Base-by-base conservation (phyloP, 2,329 filamentous ascomycete species). In the Apiospora marii region DNA sequence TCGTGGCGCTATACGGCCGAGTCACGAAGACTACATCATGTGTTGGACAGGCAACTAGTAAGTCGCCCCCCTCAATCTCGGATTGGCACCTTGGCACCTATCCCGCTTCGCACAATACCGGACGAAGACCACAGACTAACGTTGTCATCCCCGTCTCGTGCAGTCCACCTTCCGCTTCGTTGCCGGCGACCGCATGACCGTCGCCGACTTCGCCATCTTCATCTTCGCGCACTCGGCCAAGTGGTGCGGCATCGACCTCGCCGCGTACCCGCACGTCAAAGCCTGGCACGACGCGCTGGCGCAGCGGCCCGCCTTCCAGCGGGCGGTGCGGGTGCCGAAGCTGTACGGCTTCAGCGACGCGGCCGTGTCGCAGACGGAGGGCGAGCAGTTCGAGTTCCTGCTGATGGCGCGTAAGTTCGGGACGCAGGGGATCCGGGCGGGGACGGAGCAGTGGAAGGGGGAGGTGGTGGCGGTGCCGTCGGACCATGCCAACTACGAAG, bases 11-110 rank as follows among this genome's bases (percentile, higher is more conserved):
- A 71, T 49, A 73, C 73, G 4, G 58, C 76, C 30, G 76, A 78
- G 70, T 58, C 19, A 16, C 73, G 76, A 68, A 37, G 75, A 30
- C 73, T 78, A 1, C 69, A 77, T 14, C 48, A 73, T 27, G 76
- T 78, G 44, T 49, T 78, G 30, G 70, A 78, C n/a, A 73, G 74
- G 53, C 71, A 70, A 30, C 74, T 78, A 34, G 77, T 77, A 74
- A 69, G 76, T 73, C 14, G 3, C 24, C n/a, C n/a, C 5, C 44
- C 14, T 13, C 27, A 30, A 30, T 4, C 27, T 30, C 27, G 27
- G 2, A 2, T 30, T 30, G 27, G 2, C 27, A 30, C 27, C 27
- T 30, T 30, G 27, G 27, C 27, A 2, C 27, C 4, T 4, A 2
- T 30, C 44, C 19, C 19, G 3, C 14, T 44, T 44, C 43, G 27